phyloP scores from a whole-genome alignment of 768 basidiomycete genomes.

The Xerocomus potaroensis region DNA sequence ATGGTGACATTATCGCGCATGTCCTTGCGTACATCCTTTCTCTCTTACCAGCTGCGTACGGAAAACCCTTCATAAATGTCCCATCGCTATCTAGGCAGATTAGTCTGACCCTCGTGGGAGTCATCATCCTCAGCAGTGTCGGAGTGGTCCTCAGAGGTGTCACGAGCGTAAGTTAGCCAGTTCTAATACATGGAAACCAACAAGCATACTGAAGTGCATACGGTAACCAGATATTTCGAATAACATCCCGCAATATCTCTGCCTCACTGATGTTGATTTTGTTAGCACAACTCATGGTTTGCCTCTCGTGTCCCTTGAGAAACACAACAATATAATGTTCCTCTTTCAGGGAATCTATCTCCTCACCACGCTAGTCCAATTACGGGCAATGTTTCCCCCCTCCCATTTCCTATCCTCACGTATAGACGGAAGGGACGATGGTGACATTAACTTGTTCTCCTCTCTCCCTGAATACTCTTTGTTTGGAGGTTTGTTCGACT shows the following conservation, averaged over 20 bases:
- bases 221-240: constrained; percentile 47
- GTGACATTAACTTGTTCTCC: constrained; percentile 53
- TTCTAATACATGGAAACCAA: not conserved
- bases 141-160: constrained; percentile 66
- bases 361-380: constrained; percentile 76
- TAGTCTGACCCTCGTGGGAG: constrained; percentile 68
- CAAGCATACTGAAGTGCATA: not conserved
- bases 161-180: constrained; percentile 42
- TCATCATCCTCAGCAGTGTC: constrained; percentile 72
- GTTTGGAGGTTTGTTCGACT: constrained; percentile 72
- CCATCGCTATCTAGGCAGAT: constrained; percentile 48
- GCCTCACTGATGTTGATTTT: constrained; percentile 74
- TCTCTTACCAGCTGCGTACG: constrained; percentile 33
- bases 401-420: constrained; percentile 25
- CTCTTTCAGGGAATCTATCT: constrained; percentile 69
- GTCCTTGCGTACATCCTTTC: constrained; percentile 39
- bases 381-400: constrained; percentile 76
- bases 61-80: constrained; percentile 30
- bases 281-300: constrained; percentile 80
- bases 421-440: constrained; percentile 3
- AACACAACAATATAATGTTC: not conserved
- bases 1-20: constrained; percentile 40
- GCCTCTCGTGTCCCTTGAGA: constrained; percentile 12
- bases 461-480: constrained; percentile 71
- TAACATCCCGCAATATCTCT: constrained; percentile 65